Conservation (phyloP, 176 grass and related monocot species). For the Elaeis guineensis region DNA sequence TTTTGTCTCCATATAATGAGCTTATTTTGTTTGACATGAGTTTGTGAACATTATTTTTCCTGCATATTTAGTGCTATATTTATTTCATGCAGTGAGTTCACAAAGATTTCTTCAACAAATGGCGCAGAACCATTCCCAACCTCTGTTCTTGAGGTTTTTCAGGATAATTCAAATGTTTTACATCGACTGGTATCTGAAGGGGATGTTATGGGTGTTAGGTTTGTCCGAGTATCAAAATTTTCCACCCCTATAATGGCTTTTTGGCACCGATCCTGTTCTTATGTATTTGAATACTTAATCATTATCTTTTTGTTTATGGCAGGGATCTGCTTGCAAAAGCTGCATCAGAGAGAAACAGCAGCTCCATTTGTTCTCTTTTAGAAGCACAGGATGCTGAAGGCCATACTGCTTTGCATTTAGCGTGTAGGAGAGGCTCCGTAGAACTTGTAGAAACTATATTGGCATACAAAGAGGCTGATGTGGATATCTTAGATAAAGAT, state of each 20-base stretch:
- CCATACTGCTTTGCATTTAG: conserved; percentile 85
- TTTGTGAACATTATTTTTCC: too few relatives aligned
- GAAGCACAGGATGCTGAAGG: conserved; percentile 89
- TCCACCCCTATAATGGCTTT: too few relatives aligned
- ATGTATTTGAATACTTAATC: too few relatives aligned
- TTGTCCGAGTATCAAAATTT: conserved; percentile 8
- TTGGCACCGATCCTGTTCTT: neutral
- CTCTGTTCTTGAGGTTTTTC: conserved; percentile 58
- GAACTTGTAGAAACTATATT: conserved; percentile 84
- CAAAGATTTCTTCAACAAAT: conserved; percentile 46
- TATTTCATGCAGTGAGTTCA: conserved; percentile 50
- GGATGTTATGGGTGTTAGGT: conserved; percentile 64
- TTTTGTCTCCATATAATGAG: too few relatives aligned
- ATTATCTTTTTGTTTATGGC: conserved; percentile 21
- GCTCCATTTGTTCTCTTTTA: conserved; percentile 61
- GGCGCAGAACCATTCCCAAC: conserved; percentile 41
- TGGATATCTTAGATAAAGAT: conserved; percentile 87
- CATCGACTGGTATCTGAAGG: conserved; percentile 92
- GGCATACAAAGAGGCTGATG: conserved; percentile 74
- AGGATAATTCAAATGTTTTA: conserved; percentile 70
- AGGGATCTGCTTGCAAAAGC: conserved; percentile 79
- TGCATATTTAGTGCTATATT: neutral
- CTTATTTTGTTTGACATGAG: too few relatives aligned
- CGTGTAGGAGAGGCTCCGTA: conserved; percentile 69
- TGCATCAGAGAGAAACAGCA: conserved; percentile 46